A percentile compares a stretch with the other conserved stretches of the same genome.
These are phyloP conservation scores for Tulasnella sp. DNA, from an alignment of 768 basidiomycete species.

Conservation along the genomic window DNA sequence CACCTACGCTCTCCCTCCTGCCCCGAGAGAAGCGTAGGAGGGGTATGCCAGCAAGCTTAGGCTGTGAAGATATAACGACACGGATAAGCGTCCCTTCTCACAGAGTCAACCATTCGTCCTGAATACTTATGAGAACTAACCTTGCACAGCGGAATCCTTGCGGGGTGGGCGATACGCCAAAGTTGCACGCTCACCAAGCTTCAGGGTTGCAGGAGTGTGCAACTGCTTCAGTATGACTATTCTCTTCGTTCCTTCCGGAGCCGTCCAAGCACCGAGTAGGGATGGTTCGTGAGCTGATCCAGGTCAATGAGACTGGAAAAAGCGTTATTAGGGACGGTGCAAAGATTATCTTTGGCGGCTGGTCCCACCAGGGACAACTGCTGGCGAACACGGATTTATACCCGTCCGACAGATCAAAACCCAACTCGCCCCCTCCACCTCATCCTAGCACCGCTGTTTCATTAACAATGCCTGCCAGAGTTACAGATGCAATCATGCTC, in stretches of 20 bases:
- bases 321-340: neutral
- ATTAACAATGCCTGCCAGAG: neutral
- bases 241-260: neutral
- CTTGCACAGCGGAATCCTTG: neutral
- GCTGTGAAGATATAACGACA: neutral
- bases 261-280: neutral
- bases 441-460: neutral
- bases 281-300: no score
- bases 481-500: constrained; percentile 49
- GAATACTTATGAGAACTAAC: neutral
- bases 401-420: neutral
- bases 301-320: no score
- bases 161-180: neutral
- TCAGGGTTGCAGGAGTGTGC: neutral
- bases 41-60: no score
- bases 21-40: no score
- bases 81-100: neutral
- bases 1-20: no score
- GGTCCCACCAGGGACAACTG: neutral
- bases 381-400: neutral
- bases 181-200: neutral
- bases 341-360: neutral
- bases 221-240: neutral
- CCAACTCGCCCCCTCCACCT: neutral
- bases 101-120: neutral